phyloP scores from a whole-genome alignment of 306 rosid genomes.

The Cicer chorassanicum region DNA sequence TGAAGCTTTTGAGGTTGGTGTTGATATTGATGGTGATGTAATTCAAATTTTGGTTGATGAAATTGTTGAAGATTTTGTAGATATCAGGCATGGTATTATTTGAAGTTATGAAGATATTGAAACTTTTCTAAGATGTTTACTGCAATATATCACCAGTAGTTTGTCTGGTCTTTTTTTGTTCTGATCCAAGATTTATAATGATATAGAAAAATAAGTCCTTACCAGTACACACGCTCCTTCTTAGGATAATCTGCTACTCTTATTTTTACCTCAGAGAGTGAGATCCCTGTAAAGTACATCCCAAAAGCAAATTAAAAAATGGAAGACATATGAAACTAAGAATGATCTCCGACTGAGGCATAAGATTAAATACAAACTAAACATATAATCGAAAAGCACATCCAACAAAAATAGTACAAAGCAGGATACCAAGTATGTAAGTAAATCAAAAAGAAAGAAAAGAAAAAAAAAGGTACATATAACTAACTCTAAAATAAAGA shows the following conservation, averaged over 20 bases:
- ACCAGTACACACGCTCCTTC: slow-evolving; percentile 78
- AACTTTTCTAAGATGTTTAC: slow-evolving; percentile 29
- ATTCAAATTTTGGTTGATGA: slow-evolving; percentile 67
- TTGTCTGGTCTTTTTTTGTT: slow-evolving; percentile 21
- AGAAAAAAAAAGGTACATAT: not conserved
- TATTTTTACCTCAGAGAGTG: slow-evolving; percentile 43
- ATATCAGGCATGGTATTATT: slow-evolving; percentile 27
- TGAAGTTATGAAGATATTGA: slow-evolving; percentile 36
- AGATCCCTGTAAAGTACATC: slow-evolving; percentile 46
- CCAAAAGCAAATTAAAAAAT: slow-evolving; percentile 26
- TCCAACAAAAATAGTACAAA: not conserved
- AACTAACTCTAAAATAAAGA: not conserved
- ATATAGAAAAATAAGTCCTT: slow-evolving; percentile 20
- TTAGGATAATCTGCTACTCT: not conserved
- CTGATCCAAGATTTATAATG: slow-evolving; percentile 13
- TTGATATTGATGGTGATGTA: slow-evolving; percentile 55
- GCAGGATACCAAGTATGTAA: not conserved
- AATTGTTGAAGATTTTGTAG: slow-evolving; percentile 56
- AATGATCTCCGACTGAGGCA: not conserved
- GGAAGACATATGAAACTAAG: slow-evolving; percentile 15
- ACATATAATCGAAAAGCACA: not conserved
- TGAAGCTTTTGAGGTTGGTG: slow-evolving; percentile 73
- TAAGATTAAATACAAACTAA: not conserved
- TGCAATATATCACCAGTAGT: slow-evolving; percentile 1
- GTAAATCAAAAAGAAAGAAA: not conserved